Conservation (phyloP, 225 moss, liverwort and hornwort genomes). For the Ulota crispa region DNA sequence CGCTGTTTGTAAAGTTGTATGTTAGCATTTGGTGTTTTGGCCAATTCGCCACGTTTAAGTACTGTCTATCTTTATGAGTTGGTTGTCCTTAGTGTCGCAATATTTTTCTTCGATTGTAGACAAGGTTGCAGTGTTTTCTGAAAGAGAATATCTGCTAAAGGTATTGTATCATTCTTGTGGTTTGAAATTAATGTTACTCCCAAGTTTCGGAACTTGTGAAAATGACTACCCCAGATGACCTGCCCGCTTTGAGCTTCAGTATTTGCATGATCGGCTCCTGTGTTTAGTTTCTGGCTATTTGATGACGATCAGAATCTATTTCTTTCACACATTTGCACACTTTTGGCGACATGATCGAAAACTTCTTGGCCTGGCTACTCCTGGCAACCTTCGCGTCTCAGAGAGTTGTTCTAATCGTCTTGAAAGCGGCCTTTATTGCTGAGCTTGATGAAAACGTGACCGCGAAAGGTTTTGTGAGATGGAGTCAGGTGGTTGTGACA, state of each 20-base stretch:
- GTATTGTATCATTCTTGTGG: constrained; percentile 34
- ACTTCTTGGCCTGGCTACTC: not conserved
- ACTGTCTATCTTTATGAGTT: constrained; percentile 1
- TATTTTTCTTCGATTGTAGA: constrained; percentile 17
- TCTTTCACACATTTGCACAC: not conserved
- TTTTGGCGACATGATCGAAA: not conserved
- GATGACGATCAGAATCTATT: not conserved
- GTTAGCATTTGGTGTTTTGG: constrained; percentile 9
- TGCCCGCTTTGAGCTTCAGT: not conserved
- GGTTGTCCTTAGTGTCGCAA: constrained; percentile 23
- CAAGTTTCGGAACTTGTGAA: constrained; percentile 14
- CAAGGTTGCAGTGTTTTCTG: constrained; percentile 23
- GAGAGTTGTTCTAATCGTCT: not conserved
- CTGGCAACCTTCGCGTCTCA: not conserved
- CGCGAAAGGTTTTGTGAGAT: too few relatives aligned
- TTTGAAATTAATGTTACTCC: constrained; percentile 15
- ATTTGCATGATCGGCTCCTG: not conserved
- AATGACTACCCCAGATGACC: not conserved
- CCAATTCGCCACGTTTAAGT: not conserved
- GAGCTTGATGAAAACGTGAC: not conserved
- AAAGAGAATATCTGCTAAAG: constrained; percentile 29
- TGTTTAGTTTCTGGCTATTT: not conserved
- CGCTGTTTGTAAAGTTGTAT: constrained; percentile 31
- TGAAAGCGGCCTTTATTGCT: not conserved
- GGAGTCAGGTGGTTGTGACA: too few relatives aligned